These are phyloP conservation scores for Discostella pseudostelligera DNA, from an alignment of 108 stramenopile species.

Conservation along the genomic window DNA sequence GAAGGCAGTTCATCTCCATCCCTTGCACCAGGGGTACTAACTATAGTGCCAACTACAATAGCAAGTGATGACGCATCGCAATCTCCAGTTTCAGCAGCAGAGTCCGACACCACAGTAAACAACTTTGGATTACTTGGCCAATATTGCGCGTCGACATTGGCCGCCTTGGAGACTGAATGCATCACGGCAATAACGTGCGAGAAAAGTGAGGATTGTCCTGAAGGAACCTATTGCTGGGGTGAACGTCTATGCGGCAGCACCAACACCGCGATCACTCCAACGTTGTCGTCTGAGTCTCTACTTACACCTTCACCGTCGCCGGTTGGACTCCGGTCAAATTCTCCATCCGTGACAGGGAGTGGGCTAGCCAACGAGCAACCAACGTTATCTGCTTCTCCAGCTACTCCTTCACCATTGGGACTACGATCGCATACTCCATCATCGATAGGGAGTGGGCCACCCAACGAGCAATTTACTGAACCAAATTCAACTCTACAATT, in stretches of 20 bases:
- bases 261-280: background rate
- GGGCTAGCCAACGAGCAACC: slow-evolving; percentile 5
- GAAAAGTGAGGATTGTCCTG: slow-evolving; percentile 7
- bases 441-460: background rate
- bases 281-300: background rate
- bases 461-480: slow-evolving; percentile 6
- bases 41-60: background rate
- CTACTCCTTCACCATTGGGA: background rate
- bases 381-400: background rate
- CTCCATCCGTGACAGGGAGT: background rate
- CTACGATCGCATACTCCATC: background rate
- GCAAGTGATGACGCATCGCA: background rate
- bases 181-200: background rate
- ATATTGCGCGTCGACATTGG: slow-evolving; percentile 2
- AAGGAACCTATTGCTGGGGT: slow-evolving; percentile 8
- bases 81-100: background rate
- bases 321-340: background rate
- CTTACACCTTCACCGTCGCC: background rate
- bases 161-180: background rate
- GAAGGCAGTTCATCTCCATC: background rate
- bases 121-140: background rate
- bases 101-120: background rate
- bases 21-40: background rate
- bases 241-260: slow-evolving; percentile 1
- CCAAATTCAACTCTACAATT: too few species aligned